phyloP scores from a whole-genome alignment of 441 rosid genomes.

The Pelargonium fulgidum region DNA sequence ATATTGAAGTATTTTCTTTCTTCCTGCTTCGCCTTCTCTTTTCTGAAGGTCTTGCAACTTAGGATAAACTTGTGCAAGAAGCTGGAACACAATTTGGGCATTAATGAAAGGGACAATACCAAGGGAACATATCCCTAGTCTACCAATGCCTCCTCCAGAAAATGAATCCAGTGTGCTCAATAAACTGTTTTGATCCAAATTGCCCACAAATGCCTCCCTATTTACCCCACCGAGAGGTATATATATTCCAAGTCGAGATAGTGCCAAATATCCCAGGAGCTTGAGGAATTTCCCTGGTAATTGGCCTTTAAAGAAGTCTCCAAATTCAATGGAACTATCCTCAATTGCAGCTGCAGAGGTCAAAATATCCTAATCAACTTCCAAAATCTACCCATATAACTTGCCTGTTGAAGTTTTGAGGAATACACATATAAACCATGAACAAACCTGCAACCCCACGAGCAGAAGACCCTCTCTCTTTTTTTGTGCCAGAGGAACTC shows the following conservation, averaged over 20 bases:
- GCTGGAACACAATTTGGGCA: slow-evolving; percentile 96
- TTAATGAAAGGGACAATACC: slow-evolving; percentile 98
- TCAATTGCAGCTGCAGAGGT: slow-evolving; percentile 83
- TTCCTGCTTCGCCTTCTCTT: slow-evolving; percentile 98
- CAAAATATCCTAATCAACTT: slow-evolving; percentile 26
- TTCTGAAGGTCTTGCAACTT: slow-evolving; percentile 98
- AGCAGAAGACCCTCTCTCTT: slow-evolving; percentile 58
- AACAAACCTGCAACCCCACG: slow-evolving; percentile 80
- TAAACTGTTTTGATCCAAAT: slow-evolving; percentile 84
- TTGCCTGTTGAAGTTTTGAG: slow-evolving; percentile 8
- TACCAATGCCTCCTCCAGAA: slow-evolving; percentile 96
- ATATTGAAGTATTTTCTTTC: slow-evolving; percentile 88
- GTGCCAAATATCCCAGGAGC: slow-evolving; percentile 73
- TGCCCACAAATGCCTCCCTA: slow-evolving; percentile 81
- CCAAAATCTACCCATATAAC: slow-evolving; percentile 13
- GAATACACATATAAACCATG: slow-evolving; percentile 13
- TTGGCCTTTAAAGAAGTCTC: slow-evolving; percentile 93
- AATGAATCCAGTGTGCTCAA: slow-evolving; percentile 91
- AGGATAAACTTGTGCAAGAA: slow-evolving; percentile 90
- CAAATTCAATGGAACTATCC: slow-evolving; percentile 94
- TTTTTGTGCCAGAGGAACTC: slow-evolving; percentile 56
- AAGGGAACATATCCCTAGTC: slow-evolving; percentile 92
- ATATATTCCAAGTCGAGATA: slow-evolving; percentile 89
- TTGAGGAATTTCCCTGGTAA: slow-evolving; percentile 86
- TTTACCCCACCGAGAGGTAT: slow-evolving; percentile 94